phyloP scores from a whole-genome alignment of 495 filamentous ascomycete genomes.

The Annulohypoxylon moriforme region DNA sequence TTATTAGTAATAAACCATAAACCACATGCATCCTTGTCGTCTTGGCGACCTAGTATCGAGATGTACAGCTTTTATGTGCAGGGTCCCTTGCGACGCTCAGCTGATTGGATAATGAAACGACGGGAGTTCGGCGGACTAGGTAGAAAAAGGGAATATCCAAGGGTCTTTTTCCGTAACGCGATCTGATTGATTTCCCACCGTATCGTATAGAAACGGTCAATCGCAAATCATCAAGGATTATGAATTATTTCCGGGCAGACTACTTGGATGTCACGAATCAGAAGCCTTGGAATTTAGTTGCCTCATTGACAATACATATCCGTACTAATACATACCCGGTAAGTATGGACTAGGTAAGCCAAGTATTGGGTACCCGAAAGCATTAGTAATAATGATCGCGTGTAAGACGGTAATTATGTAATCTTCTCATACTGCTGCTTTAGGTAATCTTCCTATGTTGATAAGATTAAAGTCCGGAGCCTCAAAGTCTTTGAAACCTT shows the following conservation, averaged over 20 bases:
- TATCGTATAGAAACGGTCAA: conserved; percentile 24
- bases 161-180: conserved; percentile 25
- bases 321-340: not conserved
- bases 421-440: not conserved
- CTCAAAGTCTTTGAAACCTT: not conserved
- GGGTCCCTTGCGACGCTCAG: conserved; percentile 24
- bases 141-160: conserved; percentile 31
- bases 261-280: conserved; percentile 3
- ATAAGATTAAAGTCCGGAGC: conserved; percentile 6
- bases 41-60: conserved; percentile 33
- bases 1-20: conserved; percentile 25
- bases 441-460: conserved; percentile 11
- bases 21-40: not conserved
- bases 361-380: not conserved
- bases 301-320: not conserved
- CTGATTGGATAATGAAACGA: conserved; percentile 40
- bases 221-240: conserved; percentile 3
- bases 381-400: conserved; percentile 1
- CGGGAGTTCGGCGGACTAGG: conserved; percentile 30
- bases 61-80: conserved; percentile 33
- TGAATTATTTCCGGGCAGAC: conserved; percentile 25
- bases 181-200: conserved; percentile 22
- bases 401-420: conserved; percentile 6
- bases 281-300: not conserved
- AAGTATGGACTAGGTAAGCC: not conserved